Conservation (phyloP, 2,329 filamentous ascomycete species). For the Penicillium decumbens region DNA sequence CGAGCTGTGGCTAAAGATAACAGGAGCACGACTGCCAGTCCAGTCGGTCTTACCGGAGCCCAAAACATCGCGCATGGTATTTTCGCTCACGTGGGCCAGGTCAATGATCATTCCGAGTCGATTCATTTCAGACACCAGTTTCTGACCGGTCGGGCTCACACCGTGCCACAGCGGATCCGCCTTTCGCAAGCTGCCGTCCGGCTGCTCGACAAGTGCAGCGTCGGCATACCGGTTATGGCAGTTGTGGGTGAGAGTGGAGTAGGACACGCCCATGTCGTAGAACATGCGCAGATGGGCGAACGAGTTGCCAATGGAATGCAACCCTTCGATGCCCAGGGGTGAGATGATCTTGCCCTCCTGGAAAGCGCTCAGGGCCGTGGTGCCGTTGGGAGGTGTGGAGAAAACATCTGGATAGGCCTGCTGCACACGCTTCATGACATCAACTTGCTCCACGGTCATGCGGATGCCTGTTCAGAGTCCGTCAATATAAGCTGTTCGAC, state of each 20-base stretch:
- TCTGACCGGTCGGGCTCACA: slow-evolving; percentile 64
- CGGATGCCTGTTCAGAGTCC: slow-evolving; percentile 24
- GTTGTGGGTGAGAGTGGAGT: slow-evolving; percentile 86
- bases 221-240: slow-evolving; percentile 90
- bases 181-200: slow-evolving; percentile 37
- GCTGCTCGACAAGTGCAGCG: slow-evolving; percentile 58
- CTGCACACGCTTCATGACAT: slow-evolving; percentile 34
- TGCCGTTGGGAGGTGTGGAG: slow-evolving; percentile 53
- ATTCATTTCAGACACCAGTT: slow-evolving; percentile 83
- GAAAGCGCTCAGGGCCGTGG: slow-evolving; percentile 60
- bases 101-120: slow-evolving; percentile 92
- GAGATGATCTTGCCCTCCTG: slow-evolving; percentile 63
- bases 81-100: slow-evolving; percentile 69
- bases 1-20: slow-evolving; percentile 87
- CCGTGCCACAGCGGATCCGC: slow-evolving; percentile 51
- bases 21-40: slow-evolving; percentile 69
- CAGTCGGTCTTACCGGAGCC: slow-evolving; percentile 57
- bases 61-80: slow-evolving; percentile 82
- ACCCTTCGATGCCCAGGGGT: slow-evolving; percentile 74
- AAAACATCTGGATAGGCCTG: slow-evolving; percentile 46
- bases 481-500: slow-evolving; percentile 19
- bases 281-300: slow-evolving; percentile 64
- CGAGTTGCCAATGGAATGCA: slow-evolving; percentile 89
- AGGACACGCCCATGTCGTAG: slow-evolving; percentile 74
- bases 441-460: slow-evolving; percentile 35